Conservation (phyloP, 2,329 filamentous ascomycete genomes). For the Cladosporium cucumerinum region DNA sequence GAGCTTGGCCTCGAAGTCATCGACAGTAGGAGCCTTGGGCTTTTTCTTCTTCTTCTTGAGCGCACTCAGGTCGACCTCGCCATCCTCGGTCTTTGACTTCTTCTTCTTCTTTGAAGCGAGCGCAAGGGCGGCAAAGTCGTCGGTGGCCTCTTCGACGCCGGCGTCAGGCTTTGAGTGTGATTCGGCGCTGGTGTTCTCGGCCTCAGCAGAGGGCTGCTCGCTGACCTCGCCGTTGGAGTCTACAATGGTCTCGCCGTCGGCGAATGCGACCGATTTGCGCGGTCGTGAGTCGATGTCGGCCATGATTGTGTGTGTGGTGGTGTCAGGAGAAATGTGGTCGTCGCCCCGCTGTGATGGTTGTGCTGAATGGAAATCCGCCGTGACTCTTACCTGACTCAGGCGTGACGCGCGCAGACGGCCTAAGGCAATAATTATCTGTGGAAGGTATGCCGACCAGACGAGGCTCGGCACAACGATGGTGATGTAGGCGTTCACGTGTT, state of each 20-base stretch:
- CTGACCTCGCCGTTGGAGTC: conserved; percentile 84
- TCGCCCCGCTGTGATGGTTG: conserved; percentile 14
- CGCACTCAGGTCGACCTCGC: conserved; percentile 61
- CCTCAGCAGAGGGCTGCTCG: conserved; percentile 62
- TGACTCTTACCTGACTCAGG: conserved; percentile 13
- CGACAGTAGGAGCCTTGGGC: conserved; percentile 56
- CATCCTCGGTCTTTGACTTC: conserved; percentile 61
- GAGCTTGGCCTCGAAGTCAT: conserved; percentile 66
- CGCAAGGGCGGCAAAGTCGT: conserved; percentile 36
- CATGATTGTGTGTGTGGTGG: conserved; percentile 46
- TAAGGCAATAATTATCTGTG: background rate
- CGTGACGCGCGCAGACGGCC: conserved; percentile 1
- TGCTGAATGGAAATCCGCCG: conserved; percentile 12
- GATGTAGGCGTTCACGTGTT: background rate
- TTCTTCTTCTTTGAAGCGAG: conserved; percentile 64
- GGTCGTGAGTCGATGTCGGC: conserved; percentile 56
- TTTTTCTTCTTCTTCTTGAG: conserved; percentile 86
- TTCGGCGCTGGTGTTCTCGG: conserved; percentile 76
- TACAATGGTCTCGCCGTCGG: conserved; percentile 80
- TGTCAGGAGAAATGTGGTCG: conserved; percentile 13
- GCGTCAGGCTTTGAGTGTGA: conserved; percentile 57
- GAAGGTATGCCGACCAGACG: background rate
- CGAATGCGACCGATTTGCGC: conserved; percentile 93
- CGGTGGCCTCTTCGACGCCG: conserved; percentile 34
- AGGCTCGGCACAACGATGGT: background rate